Base-by-base conservation (phyloP, 352 stramenopile genomes). In the Thalassiosira hispida region DNA sequence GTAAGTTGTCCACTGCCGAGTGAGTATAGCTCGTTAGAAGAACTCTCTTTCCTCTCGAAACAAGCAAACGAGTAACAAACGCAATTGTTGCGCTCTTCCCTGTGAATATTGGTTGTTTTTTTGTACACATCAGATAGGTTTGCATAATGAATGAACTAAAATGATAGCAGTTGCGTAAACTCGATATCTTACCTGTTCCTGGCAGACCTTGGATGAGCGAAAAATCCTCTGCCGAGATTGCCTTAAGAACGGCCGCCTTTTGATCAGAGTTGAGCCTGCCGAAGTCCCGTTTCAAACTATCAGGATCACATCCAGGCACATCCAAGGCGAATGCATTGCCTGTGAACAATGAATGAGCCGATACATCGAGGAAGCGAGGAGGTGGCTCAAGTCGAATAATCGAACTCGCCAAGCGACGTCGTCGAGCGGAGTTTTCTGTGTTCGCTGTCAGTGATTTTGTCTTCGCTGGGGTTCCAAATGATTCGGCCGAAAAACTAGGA, bases 21-120 rank as follows among this genome's bases (percentile, higher is more conserved):
- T 99, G 96, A 1, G 97, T 99, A 81, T 99, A 99, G 44, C 95
- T 97, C 23, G 96, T 98, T 27, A 99, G 90, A 4, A 99, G 87
- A 29, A 99, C 97, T 9, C 95, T 95, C 62, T 97, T 95, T 0
- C 96, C 96, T 12, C 95, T 79, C 27, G 95, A 96, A 12, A 97
- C 79, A 46, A 99, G 75, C 20, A 98, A 81, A 4, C 95, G 91
- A 56, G 97, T 95, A 1, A 97, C 88, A 66, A 98, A 98, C 35
- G 93, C 91, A 46, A 99, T 97, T 9, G 96, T 98, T 35, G 93
- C 97, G 0, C 96, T 98, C 84, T 99, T 99, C 25, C 97, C 97
- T 3, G 96, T 98, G 51, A 96, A 95, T 5, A 93, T 16, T 12
- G 8, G 56, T 18, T 51, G 5, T 0, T 14, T 7, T 16, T 23